A percentile compares a stretch with the other conserved stretches of the same genome.
Evolutionary conservation across 192 early-diverging fungal genomes (phyloP).

Genomic region (Umbelopsis isabellina): DNA sequence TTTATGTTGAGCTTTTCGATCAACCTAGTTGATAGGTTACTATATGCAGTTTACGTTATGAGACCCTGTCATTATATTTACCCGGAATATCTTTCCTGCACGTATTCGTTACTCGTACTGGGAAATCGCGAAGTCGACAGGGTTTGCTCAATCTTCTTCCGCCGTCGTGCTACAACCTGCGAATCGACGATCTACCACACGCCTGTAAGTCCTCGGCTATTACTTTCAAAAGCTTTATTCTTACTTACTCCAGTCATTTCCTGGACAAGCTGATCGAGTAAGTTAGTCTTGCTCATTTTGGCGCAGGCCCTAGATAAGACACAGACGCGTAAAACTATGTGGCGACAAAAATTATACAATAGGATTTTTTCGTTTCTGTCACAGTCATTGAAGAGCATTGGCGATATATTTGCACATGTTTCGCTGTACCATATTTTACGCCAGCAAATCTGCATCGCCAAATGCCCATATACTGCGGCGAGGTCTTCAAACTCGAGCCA

Average conservation of each 20-base stretch:
- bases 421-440: not conserved
- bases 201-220: too few relatives aligned
- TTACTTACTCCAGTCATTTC: not conserved
- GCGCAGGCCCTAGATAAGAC: not conserved
- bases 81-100: conserved; percentile 2
- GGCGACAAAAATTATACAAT: not conserved
- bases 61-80: not conserved
- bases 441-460: not conserved
- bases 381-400: not conserved
- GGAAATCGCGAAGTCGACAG: not conserved
- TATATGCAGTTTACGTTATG: not conserved
- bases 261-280: conserved; percentile 7
- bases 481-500: not conserved
- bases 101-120: not conserved
- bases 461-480: not conserved
- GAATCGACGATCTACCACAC: not conserved
- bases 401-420: not conserved
- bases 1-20: conserved; percentile 6
- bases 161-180: not conserved
- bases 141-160: not conserved
- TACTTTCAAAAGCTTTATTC: not conserved
- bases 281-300: not conserved
- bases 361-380: not conserved
- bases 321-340: not conserved
- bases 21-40: not conserved